Evolutionary conservation across 2,329 filamentous ascomycete species (phyloP).

Genomic region (Diaporthe helianthi): DNA sequence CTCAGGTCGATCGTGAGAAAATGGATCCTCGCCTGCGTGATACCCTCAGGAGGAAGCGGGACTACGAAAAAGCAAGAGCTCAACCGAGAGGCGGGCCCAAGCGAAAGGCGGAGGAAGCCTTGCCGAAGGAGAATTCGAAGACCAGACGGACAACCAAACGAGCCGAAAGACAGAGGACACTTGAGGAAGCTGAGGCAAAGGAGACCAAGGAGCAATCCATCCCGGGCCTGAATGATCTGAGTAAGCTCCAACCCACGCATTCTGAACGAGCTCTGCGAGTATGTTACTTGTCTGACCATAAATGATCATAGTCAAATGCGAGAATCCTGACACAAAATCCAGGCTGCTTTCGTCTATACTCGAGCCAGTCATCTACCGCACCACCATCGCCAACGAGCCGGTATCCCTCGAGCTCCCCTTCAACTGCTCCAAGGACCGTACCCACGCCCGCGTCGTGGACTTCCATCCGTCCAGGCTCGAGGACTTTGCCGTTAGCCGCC

Average conservation of each 20-base stretch:
- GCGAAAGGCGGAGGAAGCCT: conserved; percentile 42
- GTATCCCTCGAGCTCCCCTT: conserved; percentile 68
- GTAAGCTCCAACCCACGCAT: not conserved
- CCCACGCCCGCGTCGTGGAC: conserved; percentile 79
- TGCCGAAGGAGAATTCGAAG: conserved; percentile 39
- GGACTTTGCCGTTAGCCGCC: conserved; percentile 69
- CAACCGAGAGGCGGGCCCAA: conserved; percentile 49
- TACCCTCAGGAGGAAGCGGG: conserved; percentile 67
- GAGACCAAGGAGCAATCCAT: conserved; percentile 41
- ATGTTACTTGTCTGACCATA: not conserved
- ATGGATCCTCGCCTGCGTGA: conserved; percentile 59
- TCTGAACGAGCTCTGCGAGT: not conserved
- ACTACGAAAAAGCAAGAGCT: conserved; percentile 64
- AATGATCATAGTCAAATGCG: conserved; percentile 53
- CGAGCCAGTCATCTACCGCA: conserved; percentile 48
- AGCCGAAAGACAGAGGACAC: conserved; percentile 34
- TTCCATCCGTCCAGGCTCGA: conserved; percentile 74
- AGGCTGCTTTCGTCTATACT: conserved; percentile 51
- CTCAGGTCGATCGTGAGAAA: conserved; percentile 47
- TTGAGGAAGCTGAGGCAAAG: conserved; percentile 39
- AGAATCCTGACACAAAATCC: conserved; percentile 47
- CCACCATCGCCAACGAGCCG: conserved; percentile 49
- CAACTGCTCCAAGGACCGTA: conserved; percentile 73
- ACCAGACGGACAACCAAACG: conserved; percentile 38
- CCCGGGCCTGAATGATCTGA: conserved; percentile 38